Conservation (phyloP, 805 yeast species). For the Candida krabiensis region DNA sequence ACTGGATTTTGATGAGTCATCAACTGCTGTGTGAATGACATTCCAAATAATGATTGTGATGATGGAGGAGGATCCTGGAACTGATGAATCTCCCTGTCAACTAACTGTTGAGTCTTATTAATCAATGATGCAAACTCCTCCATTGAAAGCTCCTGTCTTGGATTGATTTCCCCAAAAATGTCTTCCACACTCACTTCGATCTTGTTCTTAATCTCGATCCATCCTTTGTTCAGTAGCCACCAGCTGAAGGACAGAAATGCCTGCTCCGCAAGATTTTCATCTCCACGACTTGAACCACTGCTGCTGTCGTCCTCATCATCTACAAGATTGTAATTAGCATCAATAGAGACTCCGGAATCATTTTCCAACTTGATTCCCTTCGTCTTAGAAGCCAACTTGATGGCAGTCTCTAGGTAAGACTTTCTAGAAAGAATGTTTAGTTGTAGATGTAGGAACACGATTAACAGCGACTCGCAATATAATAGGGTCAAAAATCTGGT, state of each 20-base stretch:
- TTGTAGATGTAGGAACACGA: slow-evolving; percentile 82
- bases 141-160: slow-evolving; percentile 67
- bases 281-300: slow-evolving; percentile 19
- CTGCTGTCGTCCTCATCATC: slow-evolving; percentile 26
- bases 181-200: slow-evolving; percentile 58
- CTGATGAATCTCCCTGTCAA: slow-evolving; percentile 14
- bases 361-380: slow-evolving; percentile 34
- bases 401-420: slow-evolving; percentile 78
- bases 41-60: slow-evolving; percentile 6
- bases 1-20: slow-evolving; percentile 6
- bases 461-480: slow-evolving; percentile 65
- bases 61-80: slow-evolving; percentile 2
- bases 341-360: slow-evolving; percentile 18
- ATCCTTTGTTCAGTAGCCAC: slow-evolving; percentile 92
- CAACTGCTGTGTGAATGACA: slow-evolving; percentile 6
- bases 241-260: slow-evolving; percentile 84
- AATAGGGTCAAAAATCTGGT: slow-evolving; percentile 70
- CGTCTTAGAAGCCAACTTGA: slow-evolving; percentile 58
- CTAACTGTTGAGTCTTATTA: slow-evolving; percentile 36
- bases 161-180: slow-evolving; percentile 64
- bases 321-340: slow-evolving; percentile 17
- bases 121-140: slow-evolving; percentile 55
- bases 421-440: slow-evolving; percentile 85
- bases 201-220: slow-evolving; percentile 54
- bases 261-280: slow-evolving; percentile 63